A percentile compares a stretch with the other conserved stretches of the same genome.
These are phyloP conservation scores for Pistacia integerrima DNA, from an alignment of 345 rosid species.

Conservation along the genomic window DNA sequence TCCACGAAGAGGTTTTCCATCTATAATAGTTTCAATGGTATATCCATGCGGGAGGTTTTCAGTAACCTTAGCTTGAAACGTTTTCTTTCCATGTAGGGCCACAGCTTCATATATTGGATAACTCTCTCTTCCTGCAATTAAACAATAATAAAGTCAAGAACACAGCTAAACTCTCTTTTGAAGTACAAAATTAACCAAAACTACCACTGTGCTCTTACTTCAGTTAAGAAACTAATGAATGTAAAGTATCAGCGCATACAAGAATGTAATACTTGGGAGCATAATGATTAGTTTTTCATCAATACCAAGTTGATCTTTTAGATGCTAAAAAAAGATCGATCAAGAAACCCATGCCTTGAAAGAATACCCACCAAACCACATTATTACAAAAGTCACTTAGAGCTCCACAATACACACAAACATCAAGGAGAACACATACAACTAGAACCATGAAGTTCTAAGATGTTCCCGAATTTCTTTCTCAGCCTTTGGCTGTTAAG, in stretches of 20 bases:
- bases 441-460: neutral
- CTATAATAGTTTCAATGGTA: slow-evolving; percentile 80
- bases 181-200: slow-evolving; percentile 1
- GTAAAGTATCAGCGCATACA: neutral
- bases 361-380: neutral
- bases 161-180: neutral
- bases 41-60: slow-evolving; percentile 74
- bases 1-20: slow-evolving; percentile 87
- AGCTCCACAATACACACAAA: neutral
- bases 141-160: slow-evolving; percentile 8
- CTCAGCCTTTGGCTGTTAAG: neutral
- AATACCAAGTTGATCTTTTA: neutral
- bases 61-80: slow-evolving; percentile 80
- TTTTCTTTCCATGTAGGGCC: slow-evolving; percentile 62
- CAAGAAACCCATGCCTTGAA: neutral
- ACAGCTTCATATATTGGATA: slow-evolving; percentile 38
- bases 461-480: neutral
- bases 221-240: neutral
- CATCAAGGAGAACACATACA: neutral
- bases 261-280: neutral
- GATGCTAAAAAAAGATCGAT: neutral
- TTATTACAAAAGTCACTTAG: neutral
- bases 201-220: neutral
- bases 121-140: slow-evolving; percentile 56
- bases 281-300: neutral